phyloP scores from a whole-genome alignment of 108 stramenopile species.

The Fistulifera pelliculosa region DNA sequence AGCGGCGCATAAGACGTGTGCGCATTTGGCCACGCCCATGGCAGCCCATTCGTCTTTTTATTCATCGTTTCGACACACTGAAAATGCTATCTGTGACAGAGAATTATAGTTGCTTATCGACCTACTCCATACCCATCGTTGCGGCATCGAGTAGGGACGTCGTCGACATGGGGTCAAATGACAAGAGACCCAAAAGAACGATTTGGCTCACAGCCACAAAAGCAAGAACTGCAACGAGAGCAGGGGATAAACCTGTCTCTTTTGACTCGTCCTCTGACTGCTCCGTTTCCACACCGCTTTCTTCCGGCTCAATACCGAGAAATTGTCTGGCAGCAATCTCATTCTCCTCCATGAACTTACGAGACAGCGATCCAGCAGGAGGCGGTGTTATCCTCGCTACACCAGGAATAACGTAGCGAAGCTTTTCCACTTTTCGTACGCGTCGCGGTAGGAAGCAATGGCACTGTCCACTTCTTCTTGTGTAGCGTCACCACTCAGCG shows the following conservation, averaged over 20 bases:
- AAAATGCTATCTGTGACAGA: no score
- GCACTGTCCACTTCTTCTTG: slow-evolving; percentile 16
- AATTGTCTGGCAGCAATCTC: slow-evolving; percentile 35
- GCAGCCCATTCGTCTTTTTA: no score
- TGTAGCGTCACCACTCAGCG: slow-evolving; percentile 24
- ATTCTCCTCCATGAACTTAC: slow-evolving; percentile 21
- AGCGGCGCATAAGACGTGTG: no score
- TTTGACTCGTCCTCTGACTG: not conserved
- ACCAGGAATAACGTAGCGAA: slow-evolving; percentile 58
- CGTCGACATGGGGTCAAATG: not conserved
- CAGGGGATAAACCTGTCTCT: not conserved
- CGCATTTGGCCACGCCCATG: no score
- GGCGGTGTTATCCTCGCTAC: slow-evolving; percentile 48
- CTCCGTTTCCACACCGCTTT: slow-evolving; percentile 10
- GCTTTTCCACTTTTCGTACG: slow-evolving; percentile 38
- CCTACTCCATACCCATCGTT: no score
- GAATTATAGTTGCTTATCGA: no score
- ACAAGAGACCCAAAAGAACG: not conserved
- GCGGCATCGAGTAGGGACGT: not conserved
- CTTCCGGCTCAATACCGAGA: slow-evolving; percentile 18
- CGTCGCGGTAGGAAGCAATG: slow-evolving; percentile 34
- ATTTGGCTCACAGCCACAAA: not conserved
- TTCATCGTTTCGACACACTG: no score
- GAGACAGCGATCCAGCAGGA: slow-evolving; percentile 12
- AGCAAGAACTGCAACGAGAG: not conserved